phyloP scores from a whole-genome alignment of 108 stramenopile genomes.

The Schizochytrium sp. region DNA sequence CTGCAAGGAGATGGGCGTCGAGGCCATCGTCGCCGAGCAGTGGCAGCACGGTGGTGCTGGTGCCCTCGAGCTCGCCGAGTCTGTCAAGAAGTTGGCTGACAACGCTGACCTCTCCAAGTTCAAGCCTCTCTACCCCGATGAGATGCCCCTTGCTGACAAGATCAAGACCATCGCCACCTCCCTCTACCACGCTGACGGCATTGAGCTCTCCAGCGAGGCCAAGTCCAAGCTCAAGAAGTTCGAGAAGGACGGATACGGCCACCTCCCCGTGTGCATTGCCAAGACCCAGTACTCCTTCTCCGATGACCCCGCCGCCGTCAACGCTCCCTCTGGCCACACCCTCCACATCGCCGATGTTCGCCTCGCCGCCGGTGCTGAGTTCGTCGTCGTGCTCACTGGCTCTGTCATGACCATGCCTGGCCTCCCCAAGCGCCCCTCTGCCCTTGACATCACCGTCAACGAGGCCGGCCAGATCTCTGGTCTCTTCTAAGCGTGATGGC shows the following conservation, averaged over 20 bases:
- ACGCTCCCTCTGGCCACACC: conserved; percentile 43
- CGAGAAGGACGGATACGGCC: conserved; percentile 46
- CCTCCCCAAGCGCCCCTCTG: conserved; percentile 58
- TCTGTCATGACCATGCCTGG: conserved; percentile 60
- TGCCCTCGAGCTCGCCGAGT: conserved; percentile 51
- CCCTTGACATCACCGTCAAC: conserved; percentile 60
- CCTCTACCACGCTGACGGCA: conserved; percentile 37
- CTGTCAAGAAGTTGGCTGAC: conserved; percentile 19
- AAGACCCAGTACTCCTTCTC: conserved; percentile 61
- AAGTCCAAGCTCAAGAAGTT: conserved; percentile 43
- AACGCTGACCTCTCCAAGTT: conserved; percentile 48
- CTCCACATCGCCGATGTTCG: conserved; percentile 47
- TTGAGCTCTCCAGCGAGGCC: conserved; percentile 53
- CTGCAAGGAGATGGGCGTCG: conserved; percentile 37
- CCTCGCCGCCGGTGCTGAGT: conserved; percentile 56
- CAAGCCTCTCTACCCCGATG: conserved; percentile 52
- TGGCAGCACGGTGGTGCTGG: conserved; percentile 52
- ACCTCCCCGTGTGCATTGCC: conserved; percentile 61
- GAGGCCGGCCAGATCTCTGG: conserved; percentile 59
- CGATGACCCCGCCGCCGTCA: conserved; percentile 50
- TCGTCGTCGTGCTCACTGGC: conserved; percentile 55
- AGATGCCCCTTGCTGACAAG: conserved; percentile 47
- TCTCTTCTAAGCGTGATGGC: conserved; percentile 61
- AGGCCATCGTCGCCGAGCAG: conserved; percentile 58
- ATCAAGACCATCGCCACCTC: conserved; percentile 55